These are phyloP conservation scores for Pugionium cornutum DNA, from an alignment of 345 rosid genomes.

Conservation along the genomic window DNA sequence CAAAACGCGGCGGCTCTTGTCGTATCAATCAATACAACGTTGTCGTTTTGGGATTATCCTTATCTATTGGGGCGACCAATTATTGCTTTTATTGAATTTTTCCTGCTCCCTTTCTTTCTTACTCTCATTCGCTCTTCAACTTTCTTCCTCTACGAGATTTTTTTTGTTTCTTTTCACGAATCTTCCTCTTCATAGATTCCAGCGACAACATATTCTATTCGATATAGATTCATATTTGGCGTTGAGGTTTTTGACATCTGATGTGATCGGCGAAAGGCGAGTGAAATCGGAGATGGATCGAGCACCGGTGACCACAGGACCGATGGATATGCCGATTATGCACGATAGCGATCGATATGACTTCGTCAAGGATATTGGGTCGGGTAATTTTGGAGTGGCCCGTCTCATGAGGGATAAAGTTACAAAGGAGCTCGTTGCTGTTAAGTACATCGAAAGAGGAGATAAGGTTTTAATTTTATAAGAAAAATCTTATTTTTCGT, in stretches of 20 bases:
- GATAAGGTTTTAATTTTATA: slow-evolving; percentile 49
- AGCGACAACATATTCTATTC: slow-evolving; percentile 7
- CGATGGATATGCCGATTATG: slow-evolving; percentile 93
- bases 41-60: slow-evolving; percentile 36
- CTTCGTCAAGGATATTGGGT: slow-evolving; percentile 81
- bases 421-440: slow-evolving; percentile 87
- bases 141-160: slow-evolving; percentile 6
- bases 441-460: slow-evolving; percentile 96
- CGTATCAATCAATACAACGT: slow-evolving; percentile 34
- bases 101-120: not conserved
- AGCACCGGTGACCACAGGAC: slow-evolving; percentile 49
- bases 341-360: slow-evolving; percentile 96
- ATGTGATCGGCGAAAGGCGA: slow-evolving; percentile 19
- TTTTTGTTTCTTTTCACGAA: slow-evolving; percentile 14
- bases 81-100: not conserved
- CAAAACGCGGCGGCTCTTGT: slow-evolving; percentile 44
- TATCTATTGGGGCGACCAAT: slow-evolving; percentile 40
- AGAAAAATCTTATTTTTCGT: not conserved
- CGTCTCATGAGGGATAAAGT: slow-evolving; percentile 82
- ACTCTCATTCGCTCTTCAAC: slow-evolving; percentile 25
- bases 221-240: slow-evolving; percentile 11
- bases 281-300: slow-evolving; percentile 47
- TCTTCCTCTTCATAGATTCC: slow-evolving; percentile 33
- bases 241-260: slow-evolving; percentile 6
- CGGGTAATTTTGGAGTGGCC: slow-evolving; percentile 89